Conservation (phyloP, 169 alveolate species). For the Eimeria necatrix region DNA sequence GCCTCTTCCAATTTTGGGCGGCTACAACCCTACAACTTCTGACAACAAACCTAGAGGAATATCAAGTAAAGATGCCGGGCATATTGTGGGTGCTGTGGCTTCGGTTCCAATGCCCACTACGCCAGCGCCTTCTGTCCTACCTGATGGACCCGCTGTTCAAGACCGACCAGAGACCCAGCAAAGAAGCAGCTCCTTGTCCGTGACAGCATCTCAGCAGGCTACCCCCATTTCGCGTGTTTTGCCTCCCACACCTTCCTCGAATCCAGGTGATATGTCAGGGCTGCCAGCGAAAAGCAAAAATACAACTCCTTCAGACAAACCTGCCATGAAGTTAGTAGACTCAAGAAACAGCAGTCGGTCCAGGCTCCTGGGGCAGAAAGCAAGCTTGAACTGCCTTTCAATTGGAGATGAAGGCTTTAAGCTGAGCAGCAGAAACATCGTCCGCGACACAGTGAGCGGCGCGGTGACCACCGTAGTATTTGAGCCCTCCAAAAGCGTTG, state of each 20-base stretch:
- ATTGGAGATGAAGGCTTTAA: conserved; percentile 24
- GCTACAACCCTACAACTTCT: neutral
- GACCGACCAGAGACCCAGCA: neutral
- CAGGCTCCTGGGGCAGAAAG: neutral
- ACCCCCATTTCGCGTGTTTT: neutral
- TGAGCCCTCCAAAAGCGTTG: neutral
- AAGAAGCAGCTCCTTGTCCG: conserved; percentile 1
- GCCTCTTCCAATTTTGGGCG: conserved; percentile 22
- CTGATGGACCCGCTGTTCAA: neutral
- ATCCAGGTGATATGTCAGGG: neutral
- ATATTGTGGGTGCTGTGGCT: neutral
- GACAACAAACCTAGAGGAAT: neutral
- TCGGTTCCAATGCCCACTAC: neutral
- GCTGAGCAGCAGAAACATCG: conserved; percentile 39
- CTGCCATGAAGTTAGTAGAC: neutral
- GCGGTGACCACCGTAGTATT: conserved; percentile 31
- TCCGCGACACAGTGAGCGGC: conserved; percentile 56
- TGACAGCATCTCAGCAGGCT: neutral
- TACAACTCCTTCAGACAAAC: neutral
- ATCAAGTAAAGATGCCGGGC: no score
- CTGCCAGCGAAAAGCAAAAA: neutral
- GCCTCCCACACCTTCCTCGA: neutral
- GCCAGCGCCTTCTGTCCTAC: neutral
- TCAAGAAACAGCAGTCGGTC: neutral
- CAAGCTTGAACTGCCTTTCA: neutral